These are phyloP conservation scores for Solanum aculeatissimum DNA, from an alignment of 305 asterid genomes.

Conservation along the genomic window DNA sequence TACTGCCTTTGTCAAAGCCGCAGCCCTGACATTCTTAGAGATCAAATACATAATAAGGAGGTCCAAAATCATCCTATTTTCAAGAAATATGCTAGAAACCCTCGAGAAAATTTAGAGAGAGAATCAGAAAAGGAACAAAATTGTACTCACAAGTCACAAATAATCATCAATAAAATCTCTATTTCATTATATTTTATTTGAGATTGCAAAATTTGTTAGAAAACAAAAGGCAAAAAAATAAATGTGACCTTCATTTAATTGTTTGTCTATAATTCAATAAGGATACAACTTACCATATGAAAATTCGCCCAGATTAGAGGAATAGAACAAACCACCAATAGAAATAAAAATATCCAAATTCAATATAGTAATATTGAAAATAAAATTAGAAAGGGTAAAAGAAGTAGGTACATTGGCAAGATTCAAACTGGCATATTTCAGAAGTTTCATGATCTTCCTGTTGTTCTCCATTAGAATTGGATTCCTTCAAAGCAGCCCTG, in stretches of 20 bases:
- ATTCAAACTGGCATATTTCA: conserved; percentile 4
- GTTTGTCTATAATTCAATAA: neutral
- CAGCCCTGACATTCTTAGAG: neutral
- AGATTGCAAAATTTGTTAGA: neutral
- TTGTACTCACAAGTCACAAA: neutral
- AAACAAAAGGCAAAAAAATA: neutral
- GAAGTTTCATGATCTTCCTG: neutral
- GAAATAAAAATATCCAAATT: neutral
- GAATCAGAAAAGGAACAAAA: neutral
- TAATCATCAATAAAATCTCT: neutral
- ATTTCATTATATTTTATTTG: neutral
- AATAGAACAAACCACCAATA: too few relatives aligned
- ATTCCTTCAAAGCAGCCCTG: conserved; percentile 19
- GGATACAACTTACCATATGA: too few relatives aligned
- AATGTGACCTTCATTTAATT: neutral
- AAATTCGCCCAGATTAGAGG: too few relatives aligned
- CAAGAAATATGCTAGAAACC: neutral
- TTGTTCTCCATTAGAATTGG: conserved; percentile 18
- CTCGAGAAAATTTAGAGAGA: neutral
- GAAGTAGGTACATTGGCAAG: conserved; percentile 22
- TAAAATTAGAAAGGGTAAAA: neutral
- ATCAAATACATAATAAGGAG: neutral
- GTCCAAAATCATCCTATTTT: neutral
- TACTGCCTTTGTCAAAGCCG: neutral
- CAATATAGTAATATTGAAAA: neutral